Base-by-base conservation (phyloP, 805 yeast genomes). In the Ogataea ramenticola region DNA sequence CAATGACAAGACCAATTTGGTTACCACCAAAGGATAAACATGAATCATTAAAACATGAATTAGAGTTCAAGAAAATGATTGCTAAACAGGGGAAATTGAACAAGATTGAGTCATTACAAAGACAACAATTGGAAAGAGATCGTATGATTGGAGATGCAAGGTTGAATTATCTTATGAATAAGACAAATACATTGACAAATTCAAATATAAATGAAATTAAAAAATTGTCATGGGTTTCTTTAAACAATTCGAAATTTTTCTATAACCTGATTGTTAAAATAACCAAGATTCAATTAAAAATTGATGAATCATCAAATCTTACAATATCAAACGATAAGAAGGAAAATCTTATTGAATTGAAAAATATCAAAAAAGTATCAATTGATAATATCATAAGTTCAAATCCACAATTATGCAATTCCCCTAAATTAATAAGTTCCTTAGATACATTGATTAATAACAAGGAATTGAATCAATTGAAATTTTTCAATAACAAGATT, bases 1-100 rank as follows among this genome's bases (percentile, higher is more conserved):
- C 82, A 42, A 78, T 77, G 37, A 74, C 87, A 1, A 69, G 90
- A 51, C 90, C 90, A 3, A 72, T 79, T 41, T 79, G 86, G 75
- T 58, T 81, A 38, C 90, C 90, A 6, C 88, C 88, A 6, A 82
- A 82, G 56, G 65, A 68, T 34, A 54, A 63, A 3, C 57, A 55
- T 12, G 90, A 82, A 53, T 71, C 71, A 36, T 57, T 64, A 30
- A 68, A 68, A 45, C 90, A 82, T 54, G 80, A 79, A 51, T 67
- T 63, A 40, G 80, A 81, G 54, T 71, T 81, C 44, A 64, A 70
- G 33, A 54, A 55, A 20, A 51, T 67, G 44, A 58, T 67, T 17
- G 62, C 65, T 17, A 47, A 53, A 20, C 60, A 67, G 4, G 68
- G 68, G 1, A 51, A 54, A 37, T 49, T 53, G 24, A 46, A 64